Percentiles rank a stretch among this genome's conserved stretches.
Evolutionary conservation across 208 protist genomes (phyloP).

Genomic region (Crithidia expoeki): DNA sequence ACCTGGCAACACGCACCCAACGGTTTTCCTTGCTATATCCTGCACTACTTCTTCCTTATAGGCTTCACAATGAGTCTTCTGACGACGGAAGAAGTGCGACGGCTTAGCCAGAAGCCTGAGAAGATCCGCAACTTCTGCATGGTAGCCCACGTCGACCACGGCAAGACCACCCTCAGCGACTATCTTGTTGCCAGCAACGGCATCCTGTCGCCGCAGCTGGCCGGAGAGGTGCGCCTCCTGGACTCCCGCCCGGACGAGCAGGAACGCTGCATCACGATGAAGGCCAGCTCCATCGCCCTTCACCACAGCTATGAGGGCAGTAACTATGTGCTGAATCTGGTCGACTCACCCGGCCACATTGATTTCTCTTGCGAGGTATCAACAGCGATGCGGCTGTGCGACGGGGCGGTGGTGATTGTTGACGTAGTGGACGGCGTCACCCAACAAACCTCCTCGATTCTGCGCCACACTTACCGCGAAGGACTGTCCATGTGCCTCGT

Average conservation of each 20-base stretch:
- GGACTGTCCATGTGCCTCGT: slow-evolving; percentile 96
- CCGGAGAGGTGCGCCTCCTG: slow-evolving; percentile 97
- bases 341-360: slow-evolving; percentile 99
- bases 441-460: slow-evolving; percentile 94
- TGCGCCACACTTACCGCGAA: slow-evolving; percentile 96
- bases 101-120: slow-evolving; percentile 71
- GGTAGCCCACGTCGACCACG: slow-evolving; percentile 99
- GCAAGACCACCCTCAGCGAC: slow-evolving; percentile 99
- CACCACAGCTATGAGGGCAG: slow-evolving; percentile 63
- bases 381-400: slow-evolving; percentile 96
- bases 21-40: neutral
- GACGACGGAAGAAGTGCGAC: slow-evolving; percentile 36
- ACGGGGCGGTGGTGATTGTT: slow-evolving; percentile 98
- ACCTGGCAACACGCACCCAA: too few relatives aligned
- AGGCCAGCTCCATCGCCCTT: slow-evolving; percentile 97
- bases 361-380: slow-evolving; percentile 99
- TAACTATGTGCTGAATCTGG: slow-evolving; percentile 96
- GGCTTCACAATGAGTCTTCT: slow-evolving; percentile 15
- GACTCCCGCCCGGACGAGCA: slow-evolving; percentile 98
- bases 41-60: neutral
- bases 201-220: slow-evolving; percentile 96
- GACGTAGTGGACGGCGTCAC: slow-evolving; percentile 99
- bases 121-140: slow-evolving; percentile 97
- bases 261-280: slow-evolving; percentile 99
- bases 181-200: slow-evolving; percentile 97